Evolutionary conservation across 768 basidiomycete species (phyloP), one percentile per base, ranked within the genome.

Genomic region (Calocera cornea): DNA sequence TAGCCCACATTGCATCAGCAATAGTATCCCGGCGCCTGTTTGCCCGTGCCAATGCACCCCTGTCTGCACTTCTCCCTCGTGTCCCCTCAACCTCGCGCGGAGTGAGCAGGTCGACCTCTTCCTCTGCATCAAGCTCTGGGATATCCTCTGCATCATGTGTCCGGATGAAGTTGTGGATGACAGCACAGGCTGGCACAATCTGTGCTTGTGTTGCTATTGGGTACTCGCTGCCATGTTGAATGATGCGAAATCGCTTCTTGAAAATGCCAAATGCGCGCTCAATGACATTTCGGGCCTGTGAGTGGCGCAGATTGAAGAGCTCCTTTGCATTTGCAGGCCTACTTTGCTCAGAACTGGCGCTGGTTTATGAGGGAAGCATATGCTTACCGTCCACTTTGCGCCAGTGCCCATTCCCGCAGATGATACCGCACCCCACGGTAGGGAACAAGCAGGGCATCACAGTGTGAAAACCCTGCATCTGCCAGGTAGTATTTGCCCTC

Each of bases 401-500:
- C 66, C 2, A 64, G 60, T 12, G 31, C 76, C 75, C 77, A 78
- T 66, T 79, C 78, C 41, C 49, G 36, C 10, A 78, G 68, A 67
- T 79, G 78, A 69, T 78, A 79, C 1, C 72, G 70, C 0, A 75
- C 72, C 41, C 72, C 71, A 10, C 73, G 72, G 67, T 73, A 77
- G 8, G 77, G 77, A 2, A 74, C 69, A 14, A 79, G 65, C 1
- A 76, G 65, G 0, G 69, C 68, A 64, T 71, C 68, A 72, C 76
- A 78, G 17, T 69, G 49, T n/a, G 70, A 68, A 75, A 78, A 79
- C 1, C 79, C 78, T 29, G 75, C 76, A 73, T 79, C 74, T 1
- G 70, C 76, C 34, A 79, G 73, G 65, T 76, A 78, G 66, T 73
- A 77, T 40, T 64, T 68, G 0, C 74, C 75, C 2, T 49, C 33